phyloP scores from a whole-genome alignment of 805 yeast species.

The Saccharomycopsis guyanensis region DNA sequence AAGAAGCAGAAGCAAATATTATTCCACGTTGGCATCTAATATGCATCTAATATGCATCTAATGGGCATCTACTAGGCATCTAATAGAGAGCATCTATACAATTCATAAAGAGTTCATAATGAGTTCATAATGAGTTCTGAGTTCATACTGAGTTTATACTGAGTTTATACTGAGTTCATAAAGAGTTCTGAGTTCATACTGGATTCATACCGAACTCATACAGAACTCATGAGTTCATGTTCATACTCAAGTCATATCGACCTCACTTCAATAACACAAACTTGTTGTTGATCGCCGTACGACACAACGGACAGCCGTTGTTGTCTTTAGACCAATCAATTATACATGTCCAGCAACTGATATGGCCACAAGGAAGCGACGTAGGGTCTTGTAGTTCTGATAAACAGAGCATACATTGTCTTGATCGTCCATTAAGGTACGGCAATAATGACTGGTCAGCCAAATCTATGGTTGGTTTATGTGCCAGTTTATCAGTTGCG shows the following conservation, averaged over 20 bases:
- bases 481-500: constrained; percentile 4
- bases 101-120: too few species aligned
- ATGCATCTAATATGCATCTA: background rate
- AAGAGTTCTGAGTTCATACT: too few species aligned
- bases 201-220: too few species aligned
- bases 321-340: constrained; percentile 82
- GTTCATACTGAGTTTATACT: background rate
- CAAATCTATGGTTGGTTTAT: constrained; percentile 37
- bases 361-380: constrained; percentile 84
- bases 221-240: too few species aligned
- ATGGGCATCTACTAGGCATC: too few species aligned
- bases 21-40: constrained; percentile 42
- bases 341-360: constrained; percentile 89
- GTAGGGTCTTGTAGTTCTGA: constrained; percentile 76
- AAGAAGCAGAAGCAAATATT: constrained; percentile 43
- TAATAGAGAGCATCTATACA: constrained; percentile 2
- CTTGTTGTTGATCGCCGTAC: constrained; percentile 53
- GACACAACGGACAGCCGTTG: constrained; percentile 87
- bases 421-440: constrained; percentile 60
- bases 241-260: too few species aligned
- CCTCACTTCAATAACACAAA: constrained; percentile 17
- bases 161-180: too few species aligned
- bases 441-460: constrained; percentile 50
- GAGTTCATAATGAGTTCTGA: too few species aligned
- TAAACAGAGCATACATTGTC: constrained; percentile 81